Conservation (phyloP, 495 filamentous ascomycete genomes). For the Neurospora terricola region DNA sequence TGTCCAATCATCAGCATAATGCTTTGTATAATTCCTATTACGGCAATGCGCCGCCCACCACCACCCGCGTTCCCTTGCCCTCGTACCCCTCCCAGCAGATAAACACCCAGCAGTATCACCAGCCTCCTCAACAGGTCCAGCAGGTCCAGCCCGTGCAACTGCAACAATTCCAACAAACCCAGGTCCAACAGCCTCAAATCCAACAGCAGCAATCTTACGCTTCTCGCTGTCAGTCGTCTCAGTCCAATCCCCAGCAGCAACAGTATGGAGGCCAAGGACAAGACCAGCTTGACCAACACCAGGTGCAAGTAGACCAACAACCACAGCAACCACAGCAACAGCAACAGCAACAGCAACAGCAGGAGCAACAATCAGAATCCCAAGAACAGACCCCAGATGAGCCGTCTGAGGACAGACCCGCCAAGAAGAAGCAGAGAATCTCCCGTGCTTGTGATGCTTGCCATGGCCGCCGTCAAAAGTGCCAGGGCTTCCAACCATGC, state of each 20-base stretch:
- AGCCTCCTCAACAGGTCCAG: not conserved
- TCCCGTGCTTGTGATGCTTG: slow-evolving; percentile 15
- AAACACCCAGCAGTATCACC: not conserved
- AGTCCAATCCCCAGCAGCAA: not conserved
- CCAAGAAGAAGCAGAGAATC: slow-evolving; percentile 3
- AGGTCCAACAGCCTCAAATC: not conserved
- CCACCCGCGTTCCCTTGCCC: not conserved
- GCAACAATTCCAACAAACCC: not conserved
- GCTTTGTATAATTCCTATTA: not conserved
- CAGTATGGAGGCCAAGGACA: not conserved
- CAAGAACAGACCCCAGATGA: not conserved
- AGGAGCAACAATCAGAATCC: not conserved
- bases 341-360: not conserved
- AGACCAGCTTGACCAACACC: not conserved
- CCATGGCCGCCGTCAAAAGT: not conserved
- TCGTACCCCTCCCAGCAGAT: not conserved
- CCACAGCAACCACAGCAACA: not conserved
- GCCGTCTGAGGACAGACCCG: not conserved
- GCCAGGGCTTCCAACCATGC: slow-evolving; percentile 16
- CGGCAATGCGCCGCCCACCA: not conserved
- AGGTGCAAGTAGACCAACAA: not conserved
- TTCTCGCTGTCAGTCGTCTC: not conserved
- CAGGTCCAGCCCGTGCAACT: not conserved
- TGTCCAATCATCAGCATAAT: not conserved
- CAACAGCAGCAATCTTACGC: not conserved